Percentiles rank a stretch among this genome's conserved stretches.
Conservation (phyloP, 345 rosid genomes). For the Linum trigynum region DNA sequence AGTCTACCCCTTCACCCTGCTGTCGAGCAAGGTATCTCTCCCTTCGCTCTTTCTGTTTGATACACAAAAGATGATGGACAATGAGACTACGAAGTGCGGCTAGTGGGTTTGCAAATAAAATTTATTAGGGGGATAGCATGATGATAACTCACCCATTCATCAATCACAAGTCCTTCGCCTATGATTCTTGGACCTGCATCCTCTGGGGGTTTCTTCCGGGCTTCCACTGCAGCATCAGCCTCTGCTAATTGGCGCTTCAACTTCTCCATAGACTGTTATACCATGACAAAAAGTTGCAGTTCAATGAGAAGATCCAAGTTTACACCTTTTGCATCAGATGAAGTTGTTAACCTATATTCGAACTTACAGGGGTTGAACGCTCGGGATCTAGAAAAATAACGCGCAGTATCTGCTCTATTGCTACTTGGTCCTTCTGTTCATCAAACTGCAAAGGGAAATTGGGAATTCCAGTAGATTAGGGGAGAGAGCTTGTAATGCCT, state of each 20-base stretch:
- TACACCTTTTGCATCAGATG: background rate
- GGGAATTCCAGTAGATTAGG: background rate
- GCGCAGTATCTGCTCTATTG: constrained; percentile 68
- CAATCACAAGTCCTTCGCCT: constrained; percentile 99
- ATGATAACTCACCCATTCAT: constrained; percentile 79
- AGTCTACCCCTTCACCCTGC: constrained; percentile 73
- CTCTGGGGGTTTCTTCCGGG: constrained; percentile 71
- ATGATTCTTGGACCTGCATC: constrained; percentile 73
- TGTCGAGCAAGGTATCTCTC: constrained; percentile 92
- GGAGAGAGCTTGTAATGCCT: background rate
- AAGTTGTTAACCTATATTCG: background rate
- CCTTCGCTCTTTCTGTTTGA: constrained; percentile 76
- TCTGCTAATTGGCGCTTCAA: constrained; percentile 79
- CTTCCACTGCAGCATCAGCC: constrained; percentile 81
- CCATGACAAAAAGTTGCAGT: background rate
- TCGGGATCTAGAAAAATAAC: constrained; percentile 80
- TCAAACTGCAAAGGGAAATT: constrained; percentile 55
- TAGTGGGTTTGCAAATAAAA: background rate
- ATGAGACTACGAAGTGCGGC: background rate
- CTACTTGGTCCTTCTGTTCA: constrained; percentile 81
- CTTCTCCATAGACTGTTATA: constrained; percentile 58
- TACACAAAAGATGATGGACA: background rate
- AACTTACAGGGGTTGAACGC: constrained; percentile 66
- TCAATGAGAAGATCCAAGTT: background rate
- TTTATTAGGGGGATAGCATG: background rate